Evolutionary conservation across 169 alveolate species (phyloP).

Genomic region (Eimeria sp.): DNA sequence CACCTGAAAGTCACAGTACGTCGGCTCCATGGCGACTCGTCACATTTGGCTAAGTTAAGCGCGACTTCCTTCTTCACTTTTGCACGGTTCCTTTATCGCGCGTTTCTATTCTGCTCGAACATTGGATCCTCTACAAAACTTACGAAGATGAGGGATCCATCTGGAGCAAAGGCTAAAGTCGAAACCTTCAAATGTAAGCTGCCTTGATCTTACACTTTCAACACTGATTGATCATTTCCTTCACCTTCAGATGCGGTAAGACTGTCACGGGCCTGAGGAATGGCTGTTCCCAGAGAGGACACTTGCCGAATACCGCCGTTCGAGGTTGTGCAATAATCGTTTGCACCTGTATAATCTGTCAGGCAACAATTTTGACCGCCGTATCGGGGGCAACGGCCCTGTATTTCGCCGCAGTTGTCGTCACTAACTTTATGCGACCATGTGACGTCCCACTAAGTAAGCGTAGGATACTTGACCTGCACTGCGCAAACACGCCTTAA

Average conservation of each 20-base stretch:
- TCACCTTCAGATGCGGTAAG: constrained; percentile 76
- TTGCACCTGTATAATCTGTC: constrained; percentile 9
- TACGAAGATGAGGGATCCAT: constrained; percentile 64
- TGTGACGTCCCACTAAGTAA: constrained; percentile 83
- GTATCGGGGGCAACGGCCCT: constrained; percentile 66
- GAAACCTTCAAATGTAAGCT: constrained; percentile 74
- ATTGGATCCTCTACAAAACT: constrained; percentile 40
- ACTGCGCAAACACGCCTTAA: constrained; percentile 24
- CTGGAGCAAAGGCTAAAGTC: constrained; percentile 78
- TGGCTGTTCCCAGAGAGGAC: constrained; percentile 13
- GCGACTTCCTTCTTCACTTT: constrained; percentile 71
- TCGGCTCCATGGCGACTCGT: background rate
- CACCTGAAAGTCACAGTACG: constrained; percentile 17
- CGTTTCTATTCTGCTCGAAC: background rate
- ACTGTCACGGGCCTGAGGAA: background rate
- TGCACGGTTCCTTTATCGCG: constrained; percentile 73
- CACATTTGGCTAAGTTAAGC: constrained; percentile 44
- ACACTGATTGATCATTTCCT: background rate
- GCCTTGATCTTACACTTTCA: background rate
- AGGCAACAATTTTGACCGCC: constrained; percentile 76
- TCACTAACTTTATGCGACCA: constrained; percentile 12
- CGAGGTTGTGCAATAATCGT: background rate
- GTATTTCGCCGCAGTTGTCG: constrained; percentile 31
- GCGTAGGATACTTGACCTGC: constrained; percentile 22
- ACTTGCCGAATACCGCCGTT: background rate